These are phyloP conservation scores for Nepenthes gracilis DNA, from an alignment of 148 eudicot species.

Conservation along the genomic window DNA sequence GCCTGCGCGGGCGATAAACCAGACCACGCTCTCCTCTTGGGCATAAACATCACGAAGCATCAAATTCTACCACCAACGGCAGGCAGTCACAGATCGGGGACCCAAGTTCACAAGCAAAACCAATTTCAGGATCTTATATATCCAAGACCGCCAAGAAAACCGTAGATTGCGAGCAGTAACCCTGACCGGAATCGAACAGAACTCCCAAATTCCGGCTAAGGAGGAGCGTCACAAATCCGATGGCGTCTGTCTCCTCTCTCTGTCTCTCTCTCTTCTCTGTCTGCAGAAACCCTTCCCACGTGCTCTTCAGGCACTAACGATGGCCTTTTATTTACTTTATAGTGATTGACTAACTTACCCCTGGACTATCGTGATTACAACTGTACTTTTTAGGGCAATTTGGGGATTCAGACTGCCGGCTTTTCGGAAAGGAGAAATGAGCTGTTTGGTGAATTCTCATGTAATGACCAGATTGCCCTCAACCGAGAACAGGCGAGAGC, in stretches of 20 bases:
- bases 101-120: conserved; percentile 15
- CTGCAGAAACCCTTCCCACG: too few relatives aligned
- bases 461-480: too few relatives aligned
- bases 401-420: conserved; percentile 22
- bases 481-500: too few relatives aligned
- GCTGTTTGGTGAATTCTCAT: too few relatives aligned
- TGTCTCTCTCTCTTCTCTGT: conserved; percentile 16
- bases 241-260: conserved; percentile 32
- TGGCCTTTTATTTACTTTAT: too few relatives aligned
- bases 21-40: conserved; percentile 57
- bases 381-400: conserved; percentile 17
- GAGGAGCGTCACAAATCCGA: conserved; percentile 47
- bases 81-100: conserved; percentile 18
- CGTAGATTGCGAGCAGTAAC: conserved; percentile 8
- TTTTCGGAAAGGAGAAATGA: conserved; percentile 13
- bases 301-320: too few relatives aligned
- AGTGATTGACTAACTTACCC: too few relatives aligned
- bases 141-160: not conserved
- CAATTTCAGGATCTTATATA: not conserved
- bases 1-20: conserved; percentile 48
- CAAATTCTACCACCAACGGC: conserved; percentile 2
- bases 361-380: too few relatives aligned
- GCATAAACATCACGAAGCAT: conserved; percentile 52
- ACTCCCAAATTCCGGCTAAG: conserved; percentile 47
- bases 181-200: conserved; percentile 43